Percentiles rank a stretch among this genome's conserved stretches.
phyloP scores from a whole-genome alignment of 1,284 basidiomycete species.

The Trichosporon sp. region DNA sequence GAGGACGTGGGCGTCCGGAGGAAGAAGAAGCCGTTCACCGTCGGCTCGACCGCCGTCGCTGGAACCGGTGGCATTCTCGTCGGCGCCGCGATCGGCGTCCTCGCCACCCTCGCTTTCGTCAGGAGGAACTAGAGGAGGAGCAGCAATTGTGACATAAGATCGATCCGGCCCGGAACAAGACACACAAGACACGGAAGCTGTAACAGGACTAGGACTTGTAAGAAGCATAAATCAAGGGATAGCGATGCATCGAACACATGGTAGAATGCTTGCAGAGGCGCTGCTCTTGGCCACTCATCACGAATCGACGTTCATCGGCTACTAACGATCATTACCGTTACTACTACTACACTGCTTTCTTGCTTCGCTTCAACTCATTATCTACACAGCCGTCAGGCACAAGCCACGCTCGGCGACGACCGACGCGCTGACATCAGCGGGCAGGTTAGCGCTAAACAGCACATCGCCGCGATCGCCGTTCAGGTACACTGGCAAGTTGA shows the following conservation, averaged over 20 bases:
- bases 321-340: neutral
- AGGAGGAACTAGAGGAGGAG: neutral
- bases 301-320: neutral
- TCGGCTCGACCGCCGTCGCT: neutral
- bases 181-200: neutral
- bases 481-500: conserved; percentile 84
- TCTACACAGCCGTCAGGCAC: conserved; percentile 33
- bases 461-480: conserved; percentile 84
- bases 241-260: neutral
- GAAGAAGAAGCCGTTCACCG: neutral
- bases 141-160: neutral
- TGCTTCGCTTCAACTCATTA: too few relatives aligned
- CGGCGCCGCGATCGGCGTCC: neutral
- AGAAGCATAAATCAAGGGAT: neutral
- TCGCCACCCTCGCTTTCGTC: neutral
- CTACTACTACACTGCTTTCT: neutral
- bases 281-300: neutral
- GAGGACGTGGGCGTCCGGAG: conserved; percentile 23
- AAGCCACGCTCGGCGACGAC: conserved; percentile 37
- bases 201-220: neutral
- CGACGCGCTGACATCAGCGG: conserved; percentile 22
- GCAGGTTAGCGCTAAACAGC: conserved; percentile 61
- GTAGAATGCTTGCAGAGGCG: too few relatives aligned
- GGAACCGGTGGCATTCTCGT: neutral
- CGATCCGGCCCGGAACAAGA: neutral